phyloP scores from a whole-genome alignment of 805 yeast genomes.

The Groenewaldozyma salmanticensis region DNA sequence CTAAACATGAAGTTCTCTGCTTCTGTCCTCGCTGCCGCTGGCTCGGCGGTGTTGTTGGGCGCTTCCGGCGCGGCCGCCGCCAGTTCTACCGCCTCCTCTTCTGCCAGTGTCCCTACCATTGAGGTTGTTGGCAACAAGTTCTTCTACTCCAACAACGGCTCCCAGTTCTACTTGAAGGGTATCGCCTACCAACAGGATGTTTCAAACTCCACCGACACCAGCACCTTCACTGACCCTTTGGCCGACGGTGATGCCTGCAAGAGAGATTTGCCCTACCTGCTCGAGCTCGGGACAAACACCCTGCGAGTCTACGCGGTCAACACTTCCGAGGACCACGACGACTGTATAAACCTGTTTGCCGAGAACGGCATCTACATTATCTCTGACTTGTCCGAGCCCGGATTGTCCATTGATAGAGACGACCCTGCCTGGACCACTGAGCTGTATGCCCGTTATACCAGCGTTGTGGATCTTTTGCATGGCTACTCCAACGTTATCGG shows the following conservation, averaged over 20 bases:
- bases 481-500: constrained; percentile 78
- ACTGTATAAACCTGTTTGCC: constrained; percentile 62
- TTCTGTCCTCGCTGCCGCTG: constrained; percentile 6
- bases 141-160: constrained; percentile 58
- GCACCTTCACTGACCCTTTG: constrained; percentile 63
- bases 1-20: constrained; percentile 6
- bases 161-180: constrained; percentile 82
- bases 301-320: constrained; percentile 83
- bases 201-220: constrained; percentile 49
- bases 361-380: constrained; percentile 88
- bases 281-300: constrained; percentile 60
- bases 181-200: constrained; percentile 76
- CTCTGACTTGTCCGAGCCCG: constrained; percentile 85
- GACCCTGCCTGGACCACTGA: constrained; percentile 69
- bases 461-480: constrained; percentile 72
- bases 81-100: constrained; percentile 10
- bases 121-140: constrained; percentile 67
- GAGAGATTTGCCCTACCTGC: constrained; percentile 74
- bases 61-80: constrained; percentile 6
- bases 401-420: constrained; percentile 63
- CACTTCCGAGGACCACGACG: constrained; percentile 59
- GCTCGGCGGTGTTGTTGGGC: constrained; percentile 9
- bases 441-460: constrained; percentile 65
- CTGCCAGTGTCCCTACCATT: constrained; percentile 37
- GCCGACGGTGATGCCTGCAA: constrained; percentile 60